phyloP scores from a whole-genome alignment of 768 basidiomycete species.

The Boletellus emodensis region DNA sequence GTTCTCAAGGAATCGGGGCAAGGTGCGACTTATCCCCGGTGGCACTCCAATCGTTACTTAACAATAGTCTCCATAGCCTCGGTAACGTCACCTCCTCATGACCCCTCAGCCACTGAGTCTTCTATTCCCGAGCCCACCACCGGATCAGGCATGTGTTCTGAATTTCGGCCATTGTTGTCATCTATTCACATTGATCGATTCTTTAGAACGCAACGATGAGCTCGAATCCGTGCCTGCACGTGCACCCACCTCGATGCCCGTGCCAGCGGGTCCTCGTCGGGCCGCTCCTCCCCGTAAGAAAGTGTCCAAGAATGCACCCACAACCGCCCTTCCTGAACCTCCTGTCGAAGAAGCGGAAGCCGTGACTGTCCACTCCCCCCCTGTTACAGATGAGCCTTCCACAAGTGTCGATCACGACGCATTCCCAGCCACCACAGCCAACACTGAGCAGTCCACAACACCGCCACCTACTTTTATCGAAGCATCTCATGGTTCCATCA shows the following conservation, averaged over 20 bases:
- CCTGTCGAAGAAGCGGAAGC: constrained; percentile 17
- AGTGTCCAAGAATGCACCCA: constrained; percentile 47
- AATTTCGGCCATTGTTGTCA: not conserved
- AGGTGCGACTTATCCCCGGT: constrained; percentile 12
- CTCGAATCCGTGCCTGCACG: constrained; percentile 32
- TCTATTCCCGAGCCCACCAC: constrained; percentile 1
- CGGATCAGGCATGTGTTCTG: constrained; percentile 17
- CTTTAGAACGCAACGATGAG: constrained; percentile 21
- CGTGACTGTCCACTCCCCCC: not conserved
- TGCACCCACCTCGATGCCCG: constrained; percentile 60
- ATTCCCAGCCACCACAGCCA: not conserved
- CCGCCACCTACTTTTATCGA: not conserved
- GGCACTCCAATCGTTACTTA: constrained; percentile 1
- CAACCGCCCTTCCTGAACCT: constrained; percentile 26
- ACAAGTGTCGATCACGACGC: constrained; percentile 8
- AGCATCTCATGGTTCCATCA: constrained; percentile 2
- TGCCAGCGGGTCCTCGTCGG: constrained; percentile 69
- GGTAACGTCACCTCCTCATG: constrained; percentile 14
- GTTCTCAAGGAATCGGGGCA: constrained; percentile 11
- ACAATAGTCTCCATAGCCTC: constrained; percentile 6
- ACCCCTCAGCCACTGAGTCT: constrained; percentile 1
- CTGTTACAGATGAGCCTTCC: constrained; percentile 3
- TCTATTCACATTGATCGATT: constrained; percentile 5
- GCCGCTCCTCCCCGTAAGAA: constrained; percentile 74
- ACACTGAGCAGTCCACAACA: not conserved